Evolutionary conservation across 2,329 filamentous ascomycete species (phyloP), one percentile per base, ranked within the genome.

Genomic region (Spiromastix sp.): DNA sequence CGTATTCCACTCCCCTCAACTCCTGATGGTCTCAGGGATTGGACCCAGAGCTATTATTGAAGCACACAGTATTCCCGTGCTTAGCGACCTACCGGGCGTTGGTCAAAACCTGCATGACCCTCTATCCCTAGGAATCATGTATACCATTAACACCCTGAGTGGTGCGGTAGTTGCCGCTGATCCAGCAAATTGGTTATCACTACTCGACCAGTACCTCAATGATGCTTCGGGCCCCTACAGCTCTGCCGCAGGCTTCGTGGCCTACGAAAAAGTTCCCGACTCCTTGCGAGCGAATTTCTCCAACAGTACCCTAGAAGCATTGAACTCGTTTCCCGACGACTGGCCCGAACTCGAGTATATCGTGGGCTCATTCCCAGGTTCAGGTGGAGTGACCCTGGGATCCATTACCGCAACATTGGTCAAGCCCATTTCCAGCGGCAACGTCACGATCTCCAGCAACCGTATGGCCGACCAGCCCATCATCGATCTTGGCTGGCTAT

Each of bases 1-100:
- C 5, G 57, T 62, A 2, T 71, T 69, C 47, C 70, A 72, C 45
- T 65, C 68, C 0, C 71, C 72, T 0, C 68, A 74, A 40, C 51
- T 73, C 5, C 56, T 74, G 5, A 68, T 71, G 56, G 58, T 70
- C 3, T 70, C 65, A 27, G 70, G 70, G 1, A 51, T 66, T 38
- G 70, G 70, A 0, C 67, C 67, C 1, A 36, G 35, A 0, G 37
- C 41, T 11, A 40, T 37, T 4, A 45, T 57, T 4, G 22, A 41
- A 12, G 38, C 49, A 10, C 43, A 50, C 20, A 40, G 35, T 2
- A 57, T 58, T 30, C 36, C 48, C 4, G 39, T 50, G 1, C 34
- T 60, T 9, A 45, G 44, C 4, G 42, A 53, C 22, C 43, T 51
- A 16, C 48, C 50, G 2, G 57, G 57, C 2, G 58, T 62, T 2